Evolutionary conservation across 2,329 filamentous ascomycete species (phyloP).

Genomic region (Beauveria rudraprayagi): DNA sequence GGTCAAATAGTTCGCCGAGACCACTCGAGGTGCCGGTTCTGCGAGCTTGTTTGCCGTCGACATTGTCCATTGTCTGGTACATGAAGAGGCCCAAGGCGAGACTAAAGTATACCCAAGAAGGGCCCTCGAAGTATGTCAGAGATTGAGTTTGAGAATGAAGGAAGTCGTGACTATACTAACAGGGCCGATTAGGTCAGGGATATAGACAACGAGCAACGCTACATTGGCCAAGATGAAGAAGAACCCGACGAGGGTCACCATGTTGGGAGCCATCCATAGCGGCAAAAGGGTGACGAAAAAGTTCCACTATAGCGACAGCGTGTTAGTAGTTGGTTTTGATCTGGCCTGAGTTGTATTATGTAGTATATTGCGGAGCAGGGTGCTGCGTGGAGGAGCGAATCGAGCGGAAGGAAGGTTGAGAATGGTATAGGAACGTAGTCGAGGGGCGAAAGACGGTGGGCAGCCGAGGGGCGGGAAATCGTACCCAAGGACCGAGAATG

Average conservation of each 20-base stretch:
- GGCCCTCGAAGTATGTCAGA: conserved; percentile 46
- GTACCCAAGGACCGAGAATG: conserved; percentile 90
- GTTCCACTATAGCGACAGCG: conserved; percentile 67
- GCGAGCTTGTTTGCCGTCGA: conserved; percentile 95
- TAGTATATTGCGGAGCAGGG: background rate
- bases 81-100: conserved; percentile 95
- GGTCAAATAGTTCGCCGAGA: conserved; percentile 93
- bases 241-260: conserved; percentile 93
- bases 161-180: conserved; percentile 41
- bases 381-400: background rate
- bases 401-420: background rate
- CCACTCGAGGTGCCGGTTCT: conserved; percentile 92
- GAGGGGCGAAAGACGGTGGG: background rate
- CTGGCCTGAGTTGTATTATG: background rate
- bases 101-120: conserved; percentile 89
- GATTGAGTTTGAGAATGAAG: background rate
- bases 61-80: conserved; percentile 99
- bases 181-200: conserved; percentile 86
- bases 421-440: background rate
- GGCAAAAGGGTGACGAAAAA: conserved; percentile 85
- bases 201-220: conserved; percentile 60
- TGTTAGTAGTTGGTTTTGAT: conserved; percentile 12
- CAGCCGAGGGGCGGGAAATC: conserved; percentile 23
- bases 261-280: conserved; percentile 94
- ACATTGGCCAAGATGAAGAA: conserved; percentile 88